A percentile compares a stretch with the other conserved stretches of the same genome.
phyloP scores from a whole-genome alignment of 805 yeast genomes.

The Candida boleticola region DNA sequence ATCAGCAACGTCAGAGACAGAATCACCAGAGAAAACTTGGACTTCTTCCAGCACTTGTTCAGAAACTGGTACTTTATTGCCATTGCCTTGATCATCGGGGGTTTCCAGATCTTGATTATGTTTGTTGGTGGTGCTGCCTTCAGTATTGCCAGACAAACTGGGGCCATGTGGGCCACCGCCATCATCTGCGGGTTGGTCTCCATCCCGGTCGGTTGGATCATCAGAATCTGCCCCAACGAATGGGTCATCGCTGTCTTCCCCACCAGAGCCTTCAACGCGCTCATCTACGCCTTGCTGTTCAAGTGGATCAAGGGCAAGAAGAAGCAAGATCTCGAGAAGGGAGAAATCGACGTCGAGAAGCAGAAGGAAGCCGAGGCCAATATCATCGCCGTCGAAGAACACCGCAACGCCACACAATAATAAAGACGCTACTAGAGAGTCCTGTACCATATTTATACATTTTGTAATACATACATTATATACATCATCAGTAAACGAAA shows the following conservation, averaged over 20 bases:
- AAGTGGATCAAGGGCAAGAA: constrained; percentile 4
- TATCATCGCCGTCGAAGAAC: too few relatives aligned
- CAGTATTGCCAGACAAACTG: constrained; percentile 74
- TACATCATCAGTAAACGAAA: too few relatives aligned
- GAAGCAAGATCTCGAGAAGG: constrained; percentile 1
- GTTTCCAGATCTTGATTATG: constrained; percentile 87
- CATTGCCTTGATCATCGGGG: constrained; percentile 74
- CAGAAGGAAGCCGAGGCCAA: not conserved
- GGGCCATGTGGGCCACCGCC: constrained; percentile 88
- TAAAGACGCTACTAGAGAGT: too few relatives aligned
- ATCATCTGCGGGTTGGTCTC: constrained; percentile 76
- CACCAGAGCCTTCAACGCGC: constrained; percentile 42
- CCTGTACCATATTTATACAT: not conserved
- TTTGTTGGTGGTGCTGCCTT: constrained; percentile 97
- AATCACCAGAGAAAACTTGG: constrained; percentile 61
- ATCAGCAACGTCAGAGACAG: constrained; percentile 55
- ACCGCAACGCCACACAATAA: too few relatives aligned
- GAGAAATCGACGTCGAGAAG: not conserved
- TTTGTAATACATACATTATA: too few relatives aligned
- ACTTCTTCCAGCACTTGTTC: constrained; percentile 78
- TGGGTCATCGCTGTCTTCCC: constrained; percentile 72
- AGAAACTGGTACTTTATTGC: constrained; percentile 79
- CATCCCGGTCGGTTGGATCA: constrained; percentile 72
- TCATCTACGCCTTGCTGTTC: constrained; percentile 22
- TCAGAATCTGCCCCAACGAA: constrained; percentile 81